Conservation (phyloP, 441 rosid genomes). For the Pelargonium citronellum region DNA sequence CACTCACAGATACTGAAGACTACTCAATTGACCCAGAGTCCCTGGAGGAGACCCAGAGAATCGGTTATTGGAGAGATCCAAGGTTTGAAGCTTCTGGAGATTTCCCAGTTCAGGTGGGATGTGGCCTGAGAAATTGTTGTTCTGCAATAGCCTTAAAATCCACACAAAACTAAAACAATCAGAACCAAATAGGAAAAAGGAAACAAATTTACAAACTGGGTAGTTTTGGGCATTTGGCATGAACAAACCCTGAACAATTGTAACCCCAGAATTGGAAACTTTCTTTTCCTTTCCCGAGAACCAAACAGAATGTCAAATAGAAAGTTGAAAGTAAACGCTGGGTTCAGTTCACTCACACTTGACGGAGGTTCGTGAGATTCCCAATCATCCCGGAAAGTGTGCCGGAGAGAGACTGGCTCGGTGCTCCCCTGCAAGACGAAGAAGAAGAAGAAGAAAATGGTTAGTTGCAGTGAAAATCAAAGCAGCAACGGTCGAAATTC, state of each 20-base stretch:
- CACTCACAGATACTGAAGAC: slow-evolving; percentile 74
- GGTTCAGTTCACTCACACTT: slow-evolving; percentile 50
- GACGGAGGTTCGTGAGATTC: slow-evolving; percentile 83
- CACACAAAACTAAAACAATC: neutral
- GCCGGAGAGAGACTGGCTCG: slow-evolving; percentile 92
- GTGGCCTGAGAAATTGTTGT: slow-evolving; percentile 78
- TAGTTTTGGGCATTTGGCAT: no score
- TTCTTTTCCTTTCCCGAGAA: no score
- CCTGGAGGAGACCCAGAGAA: slow-evolving; percentile 60
- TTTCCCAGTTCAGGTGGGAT: slow-evolving; percentile 69
- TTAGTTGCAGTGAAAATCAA: neutral
- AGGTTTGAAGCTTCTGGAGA: slow-evolving; percentile 73
- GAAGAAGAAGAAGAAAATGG: neutral
- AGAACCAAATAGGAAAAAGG: no score
- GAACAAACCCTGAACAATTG: neutral
- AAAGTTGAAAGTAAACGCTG: neutral
- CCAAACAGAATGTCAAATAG: neutral
- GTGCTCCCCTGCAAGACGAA: slow-evolving; percentile 58
- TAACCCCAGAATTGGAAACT: neutral
- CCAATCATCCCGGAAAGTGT: slow-evolving; percentile 85
- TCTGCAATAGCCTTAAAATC: slow-evolving; percentile 66
- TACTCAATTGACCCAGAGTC: slow-evolving; percentile 47
- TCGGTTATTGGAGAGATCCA: slow-evolving; percentile 78
- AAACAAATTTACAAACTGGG: neutral
- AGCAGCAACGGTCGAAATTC: neutral